phyloP scores from a whole-genome alignment of 164 flowering plant genomes.

The Vitis amurensis region DNA sequence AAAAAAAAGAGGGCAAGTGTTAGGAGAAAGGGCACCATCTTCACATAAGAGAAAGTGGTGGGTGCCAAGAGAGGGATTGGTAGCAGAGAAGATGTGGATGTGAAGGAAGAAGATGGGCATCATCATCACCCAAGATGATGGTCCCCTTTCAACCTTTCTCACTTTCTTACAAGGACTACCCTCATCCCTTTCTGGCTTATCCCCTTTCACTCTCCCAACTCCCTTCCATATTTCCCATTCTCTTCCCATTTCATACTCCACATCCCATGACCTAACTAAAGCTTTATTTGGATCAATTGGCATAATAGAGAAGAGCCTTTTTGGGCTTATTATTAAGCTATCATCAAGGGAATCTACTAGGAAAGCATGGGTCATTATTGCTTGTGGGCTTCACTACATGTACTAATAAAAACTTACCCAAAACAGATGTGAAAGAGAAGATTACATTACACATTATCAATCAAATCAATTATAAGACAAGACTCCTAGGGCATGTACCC shows the following conservation, averaged over 20 bases:
- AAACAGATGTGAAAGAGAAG: too few relatives aligned
- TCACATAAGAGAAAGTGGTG: background rate
- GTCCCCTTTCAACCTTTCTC: conserved; percentile 10
- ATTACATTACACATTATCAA: too few relatives aligned
- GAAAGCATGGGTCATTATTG: conserved; percentile 1
- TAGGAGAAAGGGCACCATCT: conserved; percentile 1
- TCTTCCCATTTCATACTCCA: background rate
- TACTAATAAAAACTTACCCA: too few relatives aligned
- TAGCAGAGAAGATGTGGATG: background rate
- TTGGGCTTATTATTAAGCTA: conserved; percentile 18
- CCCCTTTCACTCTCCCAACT: background rate
- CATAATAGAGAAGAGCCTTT: conserved; percentile 1
- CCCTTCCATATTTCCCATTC: background rate
- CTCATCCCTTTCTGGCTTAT: background rate
- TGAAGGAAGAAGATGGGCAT: background rate
- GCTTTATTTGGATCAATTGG: background rate
- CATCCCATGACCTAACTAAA: background rate
- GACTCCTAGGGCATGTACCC: too few relatives aligned
- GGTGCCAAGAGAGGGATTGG: conserved; percentile 5
- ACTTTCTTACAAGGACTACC: background rate
- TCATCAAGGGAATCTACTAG: background rate
- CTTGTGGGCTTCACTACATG: background rate
- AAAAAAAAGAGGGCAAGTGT: background rate
- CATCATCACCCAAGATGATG: background rate
- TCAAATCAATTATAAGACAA: too few relatives aligned